Conservation (phyloP, 2,329 filamentous ascomycete species). For the Exophiala oligosperma region DNA sequence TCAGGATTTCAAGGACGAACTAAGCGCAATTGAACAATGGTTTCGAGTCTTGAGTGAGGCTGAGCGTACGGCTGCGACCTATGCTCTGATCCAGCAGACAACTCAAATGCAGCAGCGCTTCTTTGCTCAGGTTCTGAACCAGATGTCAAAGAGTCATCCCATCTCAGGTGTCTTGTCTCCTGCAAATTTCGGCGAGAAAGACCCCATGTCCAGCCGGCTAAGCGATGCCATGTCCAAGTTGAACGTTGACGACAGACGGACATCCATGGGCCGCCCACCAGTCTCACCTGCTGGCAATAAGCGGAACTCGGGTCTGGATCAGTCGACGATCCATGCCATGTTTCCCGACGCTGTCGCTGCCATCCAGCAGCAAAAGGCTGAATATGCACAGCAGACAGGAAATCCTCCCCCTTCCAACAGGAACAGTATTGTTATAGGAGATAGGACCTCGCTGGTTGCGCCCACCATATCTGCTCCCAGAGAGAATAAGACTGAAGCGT, state of each 20-base stretch:
- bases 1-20: slow-evolving; percentile 98
- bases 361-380: slow-evolving; percentile 96
- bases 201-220: slow-evolving; percentile 94
- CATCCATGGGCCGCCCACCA: slow-evolving; percentile 79
- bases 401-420: slow-evolving; percentile 87
- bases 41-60: slow-evolving; percentile 96
- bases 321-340: slow-evolving; percentile 95
- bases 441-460: slow-evolving; percentile 71
- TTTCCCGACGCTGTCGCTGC: slow-evolving; percentile 97
- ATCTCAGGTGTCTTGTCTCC: slow-evolving; percentile 95
- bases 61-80: slow-evolving; percentile 90
- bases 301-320: slow-evolving; percentile 90
- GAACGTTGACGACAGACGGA: slow-evolving; percentile 81
- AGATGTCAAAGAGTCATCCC: slow-evolving; percentile 97
- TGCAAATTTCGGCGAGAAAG: slow-evolving; percentile 90
- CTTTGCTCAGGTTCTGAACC: slow-evolving; percentile 97
- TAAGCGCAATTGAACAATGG: slow-evolving; percentile 99
- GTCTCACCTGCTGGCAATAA: slow-evolving; percentile 72
- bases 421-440: slow-evolving; percentile 80
- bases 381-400: slow-evolving; percentile 93
- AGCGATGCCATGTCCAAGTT: slow-evolving; percentile 97
- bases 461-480: slow-evolving; percentile 72
- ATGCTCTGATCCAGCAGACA: slow-evolving; percentile 94
- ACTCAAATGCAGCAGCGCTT: slow-evolving; percentile 98
- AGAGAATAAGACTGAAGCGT: slow-evolving; percentile 58